Percentiles rank a stretch among this genome's conserved stretches.
Evolutionary conservation across 2,329 filamentous ascomycete genomes (phyloP).

Genomic region (Exophiala sp.): DNA sequence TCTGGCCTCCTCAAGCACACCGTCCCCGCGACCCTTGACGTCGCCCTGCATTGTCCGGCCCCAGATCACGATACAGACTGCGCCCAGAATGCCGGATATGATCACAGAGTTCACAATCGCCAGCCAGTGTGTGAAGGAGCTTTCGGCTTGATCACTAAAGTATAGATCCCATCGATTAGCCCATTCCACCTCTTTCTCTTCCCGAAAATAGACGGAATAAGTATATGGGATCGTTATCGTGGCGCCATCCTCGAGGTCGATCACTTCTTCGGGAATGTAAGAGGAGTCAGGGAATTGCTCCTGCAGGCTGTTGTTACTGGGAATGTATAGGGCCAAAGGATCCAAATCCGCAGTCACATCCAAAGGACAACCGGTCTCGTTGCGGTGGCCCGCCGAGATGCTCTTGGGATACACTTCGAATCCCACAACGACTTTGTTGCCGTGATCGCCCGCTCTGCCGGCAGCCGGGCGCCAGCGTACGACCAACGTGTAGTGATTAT

Average conservation of each 20-base stretch:
- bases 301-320: slow-evolving; percentile 55
- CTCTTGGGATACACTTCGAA: slow-evolving; percentile 92
- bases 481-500: slow-evolving; percentile 85
- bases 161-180: slow-evolving; percentile 82
- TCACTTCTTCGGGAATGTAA: slow-evolving; percentile 55
- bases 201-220: slow-evolving; percentile 86
- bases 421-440: slow-evolving; percentile 76
- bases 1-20: slow-evolving; percentile 64
- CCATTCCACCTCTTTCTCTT: slow-evolving; percentile 79
- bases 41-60: slow-evolving; percentile 74
- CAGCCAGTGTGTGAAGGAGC: slow-evolving; percentile 78
- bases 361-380: slow-evolving; percentile 63
- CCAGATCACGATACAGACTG: slow-evolving; percentile 76
- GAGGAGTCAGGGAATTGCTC: slow-evolving; percentile 58
- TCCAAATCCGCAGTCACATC: slow-evolving; percentile 62
- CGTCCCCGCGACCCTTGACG: slow-evolving; percentile 70
- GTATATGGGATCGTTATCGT: slow-evolving; percentile 75
- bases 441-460: slow-evolving; percentile 63
- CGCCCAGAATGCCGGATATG: slow-evolving; percentile 74
- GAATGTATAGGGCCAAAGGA: slow-evolving; percentile 66
- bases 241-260: slow-evolving; percentile 60
- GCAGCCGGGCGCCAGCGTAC: slow-evolving; percentile 72
- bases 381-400: slow-evolving; percentile 61
- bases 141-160: slow-evolving; percentile 82
- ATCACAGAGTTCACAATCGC: slow-evolving; percentile 84